phyloP scores from a whole-genome alignment of 2,329 filamentous ascomycete genomes.

The Zalaria obscura region DNA sequence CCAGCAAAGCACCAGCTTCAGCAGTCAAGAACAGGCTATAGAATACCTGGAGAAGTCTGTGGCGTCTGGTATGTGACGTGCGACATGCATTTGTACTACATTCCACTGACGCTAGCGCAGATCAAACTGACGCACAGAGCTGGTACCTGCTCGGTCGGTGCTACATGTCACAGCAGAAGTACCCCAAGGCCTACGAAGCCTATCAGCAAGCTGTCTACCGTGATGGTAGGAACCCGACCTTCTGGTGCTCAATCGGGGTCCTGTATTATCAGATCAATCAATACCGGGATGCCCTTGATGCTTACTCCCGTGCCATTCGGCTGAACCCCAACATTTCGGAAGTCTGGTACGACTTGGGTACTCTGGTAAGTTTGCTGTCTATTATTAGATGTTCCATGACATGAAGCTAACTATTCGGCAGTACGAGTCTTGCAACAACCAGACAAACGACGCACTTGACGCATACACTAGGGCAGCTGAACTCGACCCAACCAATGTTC shows the following conservation, averaged over 20 bases:
- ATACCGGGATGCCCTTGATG: conserved; percentile 93
- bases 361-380: conserved; percentile 52
- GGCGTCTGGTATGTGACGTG: conserved; percentile 54
- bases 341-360: conserved; percentile 97
- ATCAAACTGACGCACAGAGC: conserved; percentile 90
- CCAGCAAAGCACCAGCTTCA: conserved; percentile 82
- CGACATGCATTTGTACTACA: conserved; percentile 1
- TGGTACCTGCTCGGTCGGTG: conserved; percentile 96
- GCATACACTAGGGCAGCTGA: conserved; percentile 91
- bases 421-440: conserved; percentile 99
- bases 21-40: conserved; percentile 89
- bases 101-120: conserved; percentile 31
- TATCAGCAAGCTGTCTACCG: conserved; percentile 98
- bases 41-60: conserved; percentile 97
- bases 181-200: conserved; percentile 94
- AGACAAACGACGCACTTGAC: conserved; percentile 89
- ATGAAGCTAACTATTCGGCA: conserved; percentile 27
- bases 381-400: neutral
- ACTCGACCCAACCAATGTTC: conserved; percentile 80
- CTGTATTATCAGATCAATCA: conserved; percentile 99
- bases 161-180: conserved; percentile 99
- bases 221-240: conserved; percentile 92
- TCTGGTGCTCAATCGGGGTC: conserved; percentile 98
- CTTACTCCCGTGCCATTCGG: conserved; percentile 90
- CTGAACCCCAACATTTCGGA: conserved; percentile 97